Evolutionary conservation across 495 filamentous ascomycete species (phyloP).

Genomic region (Aspergillus heteromorphus): DNA sequence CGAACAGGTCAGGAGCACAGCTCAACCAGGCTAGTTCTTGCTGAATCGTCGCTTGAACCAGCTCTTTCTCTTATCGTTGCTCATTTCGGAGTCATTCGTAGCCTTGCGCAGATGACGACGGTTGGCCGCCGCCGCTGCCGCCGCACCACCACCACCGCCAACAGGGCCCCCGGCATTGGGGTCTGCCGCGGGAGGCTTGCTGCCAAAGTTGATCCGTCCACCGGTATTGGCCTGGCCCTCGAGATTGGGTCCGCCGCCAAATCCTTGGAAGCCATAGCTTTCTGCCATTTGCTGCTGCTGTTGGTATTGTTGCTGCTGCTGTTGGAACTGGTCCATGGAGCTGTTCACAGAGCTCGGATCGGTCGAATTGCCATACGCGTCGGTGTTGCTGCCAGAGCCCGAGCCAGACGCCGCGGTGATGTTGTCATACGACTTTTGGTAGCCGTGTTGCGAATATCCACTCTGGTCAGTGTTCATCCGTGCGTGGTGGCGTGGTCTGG

Average conservation of each 20-base stretch:
- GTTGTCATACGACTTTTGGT: constrained; percentile 79
- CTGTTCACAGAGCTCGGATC: constrained; percentile 90
- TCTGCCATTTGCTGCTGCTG: constrained; percentile 46
- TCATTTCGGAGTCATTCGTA: constrained; percentile 11
- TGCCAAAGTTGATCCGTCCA: constrained; percentile 13
- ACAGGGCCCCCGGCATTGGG: constrained; percentile 22
- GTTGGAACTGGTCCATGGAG: constrained; percentile 69
- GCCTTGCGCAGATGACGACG: constrained; percentile 27
- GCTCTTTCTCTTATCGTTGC: constrained; percentile 64
- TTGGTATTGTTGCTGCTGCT: constrained; percentile 38
- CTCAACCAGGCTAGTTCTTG: constrained; percentile 39
- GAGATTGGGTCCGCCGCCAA: constrained; percentile 35
- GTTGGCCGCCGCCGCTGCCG: constrained; percentile 18
- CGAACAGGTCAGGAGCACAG: constrained; percentile 6
- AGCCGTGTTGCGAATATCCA: constrained; percentile 60
- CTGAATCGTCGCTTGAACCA: constrained; percentile 84
- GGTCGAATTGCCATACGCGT: constrained; percentile 73
- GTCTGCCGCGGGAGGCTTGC: constrained; percentile 13
- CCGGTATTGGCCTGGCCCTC: constrained; percentile 9
- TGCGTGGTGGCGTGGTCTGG: constrained; percentile 37
- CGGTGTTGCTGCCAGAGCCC: constrained; percentile 56
- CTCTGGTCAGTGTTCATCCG: constrained; percentile 48
- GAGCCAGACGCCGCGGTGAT: constrained; percentile 67
- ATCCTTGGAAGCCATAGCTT: constrained; percentile 50
- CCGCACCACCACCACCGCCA: constrained; percentile 23